Evolutionary conservation across 2,329 filamentous ascomycete genomes (phyloP), one percentile per base, ranked within the genome.

Genomic region (Colletotrichum sp.): DNA sequence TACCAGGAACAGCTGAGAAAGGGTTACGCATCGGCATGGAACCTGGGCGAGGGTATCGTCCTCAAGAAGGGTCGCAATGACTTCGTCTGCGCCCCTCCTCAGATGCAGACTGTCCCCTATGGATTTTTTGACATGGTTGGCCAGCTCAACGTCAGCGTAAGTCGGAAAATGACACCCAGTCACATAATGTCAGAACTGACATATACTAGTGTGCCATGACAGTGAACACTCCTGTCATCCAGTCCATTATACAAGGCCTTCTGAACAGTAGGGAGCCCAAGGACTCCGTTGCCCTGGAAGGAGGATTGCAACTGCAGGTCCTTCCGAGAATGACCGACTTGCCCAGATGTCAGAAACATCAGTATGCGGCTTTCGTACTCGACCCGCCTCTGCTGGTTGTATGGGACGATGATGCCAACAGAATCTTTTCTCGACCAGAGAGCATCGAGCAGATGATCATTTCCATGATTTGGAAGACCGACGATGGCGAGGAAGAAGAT

Each of bases 281-380:
- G 27, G 85, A 90, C 19, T 92, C 89, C 78, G 90, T 94, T 12
- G 91, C 92, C 12, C 84, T 94, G 19, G 83, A 87, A 19, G 86
- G 89, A 69, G 91, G 90, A 5, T 87, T 93, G 22, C 89, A 90
- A 30, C 83, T 94, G 8, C 93, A 94, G 80, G 90, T 94, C 6
- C 84, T 94, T 27, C 89, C 89, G 3, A 89, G 88, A 65, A 88
- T 93, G 72, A 84, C 86, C 4, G 88, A 90, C 65, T 85, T 94
- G 6, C 89, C 90, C 1, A 83, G 86, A 29, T 93, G 91, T 79
- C 89, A 92, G 80, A 92, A 92, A 81, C 91, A 93, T 82, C 91
- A 93, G 77, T 93, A 92, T 79, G 91, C 90, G n/a, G 91, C 92
- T 11, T 93, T 93, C 81, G 89, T 93, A 68, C 86, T 89, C 75